These are phyloP conservation scores for Hypoxylon fragiforme DNA, from an alignment of 495 filamentous ascomycete species.

Conservation along the genomic window DNA sequence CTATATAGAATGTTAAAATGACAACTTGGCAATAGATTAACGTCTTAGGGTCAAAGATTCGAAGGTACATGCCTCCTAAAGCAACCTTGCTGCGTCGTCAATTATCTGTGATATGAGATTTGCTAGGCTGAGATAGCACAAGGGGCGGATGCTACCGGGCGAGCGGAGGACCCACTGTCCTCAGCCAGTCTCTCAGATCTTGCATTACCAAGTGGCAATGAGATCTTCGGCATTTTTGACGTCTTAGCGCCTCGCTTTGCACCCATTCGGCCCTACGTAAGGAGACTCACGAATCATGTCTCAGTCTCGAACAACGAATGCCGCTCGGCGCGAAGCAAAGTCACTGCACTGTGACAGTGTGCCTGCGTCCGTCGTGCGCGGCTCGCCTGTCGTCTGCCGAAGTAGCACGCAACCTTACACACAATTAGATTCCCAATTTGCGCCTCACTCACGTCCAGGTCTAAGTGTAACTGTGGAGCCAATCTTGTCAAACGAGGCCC, in stretches of 20 bases:
- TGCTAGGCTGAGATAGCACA: conserved; percentile 7
- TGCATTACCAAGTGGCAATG: conserved; percentile 36
- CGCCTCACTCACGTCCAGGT: conserved; percentile 18
- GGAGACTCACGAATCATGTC: conserved; percentile 33
- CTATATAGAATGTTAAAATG: no score
- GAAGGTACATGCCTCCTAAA: no score
- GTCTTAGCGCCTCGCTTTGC: conserved; percentile 32
- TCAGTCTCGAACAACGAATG: conserved; percentile 34
- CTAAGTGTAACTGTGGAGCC: conserved; percentile 16
- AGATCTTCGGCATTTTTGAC: conserved; percentile 36
- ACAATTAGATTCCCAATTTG: conserved; percentile 22
- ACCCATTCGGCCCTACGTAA: conserved; percentile 35
- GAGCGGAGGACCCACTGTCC: conserved; percentile 22
- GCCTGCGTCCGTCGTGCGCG: conserved; percentile 35
- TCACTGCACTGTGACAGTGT: conserved; percentile 33
- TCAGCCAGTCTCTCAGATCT: conserved; percentile 32
- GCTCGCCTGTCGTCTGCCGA: conserved; percentile 35
- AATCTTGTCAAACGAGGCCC: conserved; percentile 21
- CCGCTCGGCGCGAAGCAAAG: conserved; percentile 28
- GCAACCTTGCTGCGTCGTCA: no score
- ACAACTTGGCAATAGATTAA: no score
- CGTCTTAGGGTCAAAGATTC: no score
- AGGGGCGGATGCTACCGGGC: conserved; percentile 30
- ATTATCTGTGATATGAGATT: background rate
- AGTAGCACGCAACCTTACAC: conserved; percentile 25